Conservation (phyloP, 2,329 filamentous ascomycete genomes). For the Pseudovirgaria hyperparasitica region DNA sequence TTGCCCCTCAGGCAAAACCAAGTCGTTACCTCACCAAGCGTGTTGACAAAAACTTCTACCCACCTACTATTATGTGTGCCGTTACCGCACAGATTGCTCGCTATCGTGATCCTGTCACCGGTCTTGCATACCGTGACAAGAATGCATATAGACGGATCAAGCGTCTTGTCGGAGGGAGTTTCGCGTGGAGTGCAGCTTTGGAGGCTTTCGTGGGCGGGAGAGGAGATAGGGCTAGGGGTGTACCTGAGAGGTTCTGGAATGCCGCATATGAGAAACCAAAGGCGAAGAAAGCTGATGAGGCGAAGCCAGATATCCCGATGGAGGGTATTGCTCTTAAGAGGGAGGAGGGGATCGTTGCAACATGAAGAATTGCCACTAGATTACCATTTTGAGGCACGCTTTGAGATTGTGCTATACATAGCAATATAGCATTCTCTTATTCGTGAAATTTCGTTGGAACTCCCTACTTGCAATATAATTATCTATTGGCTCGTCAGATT, state of each 20-base stretch:
- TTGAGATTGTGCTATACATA: too few species aligned
- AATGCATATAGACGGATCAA: constrained; percentile 75
- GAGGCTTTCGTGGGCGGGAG: constrained; percentile 69
- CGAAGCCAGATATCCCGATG: too few species aligned
- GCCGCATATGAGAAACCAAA: too few species aligned
- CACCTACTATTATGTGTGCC: constrained; percentile 46
- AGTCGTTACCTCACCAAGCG: constrained; percentile 39
- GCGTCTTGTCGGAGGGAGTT: constrained; percentile 57
- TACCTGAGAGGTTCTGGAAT: constrained; percentile 65
- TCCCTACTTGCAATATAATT: too few species aligned
- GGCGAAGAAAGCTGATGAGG: too few species aligned
- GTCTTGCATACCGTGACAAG: constrained; percentile 66
- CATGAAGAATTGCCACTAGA: too few species aligned
- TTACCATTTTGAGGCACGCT: too few species aligned
- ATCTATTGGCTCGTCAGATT: too few species aligned
- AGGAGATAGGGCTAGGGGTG: constrained; percentile 47
- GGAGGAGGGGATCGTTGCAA: too few species aligned
- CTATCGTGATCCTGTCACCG: constrained; percentile 76
- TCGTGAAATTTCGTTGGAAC: too few species aligned
- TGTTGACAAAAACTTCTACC: constrained; percentile 22
- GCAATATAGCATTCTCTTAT: too few species aligned
- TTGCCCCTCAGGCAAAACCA: constrained; percentile 16
- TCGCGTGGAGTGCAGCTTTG: constrained; percentile 69
- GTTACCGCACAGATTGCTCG: constrained; percentile 73
- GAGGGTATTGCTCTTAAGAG: too few species aligned